Evolutionary conservation across 257 asterid genomes (phyloP).

Genomic region (Capsicum rhomboideum): DNA sequence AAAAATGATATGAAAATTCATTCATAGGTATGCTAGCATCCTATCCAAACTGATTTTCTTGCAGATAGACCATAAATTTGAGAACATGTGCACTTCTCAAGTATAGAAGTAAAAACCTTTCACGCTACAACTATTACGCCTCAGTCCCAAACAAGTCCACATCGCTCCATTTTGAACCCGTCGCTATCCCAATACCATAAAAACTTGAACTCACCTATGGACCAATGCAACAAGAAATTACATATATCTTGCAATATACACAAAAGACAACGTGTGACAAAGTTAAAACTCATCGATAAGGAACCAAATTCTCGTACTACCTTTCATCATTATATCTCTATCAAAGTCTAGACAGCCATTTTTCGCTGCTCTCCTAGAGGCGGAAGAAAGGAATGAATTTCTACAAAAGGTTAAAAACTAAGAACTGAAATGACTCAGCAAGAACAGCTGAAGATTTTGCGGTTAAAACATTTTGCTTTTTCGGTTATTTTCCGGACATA

Average conservation of each 20-base stretch:
- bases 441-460: slow-evolving; percentile 62
- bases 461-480: slow-evolving; percentile 58
- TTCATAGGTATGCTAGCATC: no score
- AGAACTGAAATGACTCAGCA: slow-evolving; percentile 20
- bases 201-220: neutral
- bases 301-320: neutral
- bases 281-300: neutral
- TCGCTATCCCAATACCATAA: neutral
- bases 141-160: neutral
- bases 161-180: neutral
- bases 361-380: neutral
- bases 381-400: slow-evolving; percentile 1
- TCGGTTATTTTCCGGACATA: slow-evolving; percentile 44
- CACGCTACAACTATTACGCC: no score
- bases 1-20: no score
- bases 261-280: neutral
- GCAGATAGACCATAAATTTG: no score
- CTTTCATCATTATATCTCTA: neutral
- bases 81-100: no score
- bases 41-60: no score
- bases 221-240: neutral
- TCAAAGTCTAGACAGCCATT: neutral
- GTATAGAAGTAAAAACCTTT: no score
- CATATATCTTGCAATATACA: neutral
- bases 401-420: neutral